Percentiles rank a stretch among this genome's conserved stretches.
phyloP scores from a whole-genome alignment of 495 filamentous ascomycete species.

The Hyaloscypha variabilis region DNA sequence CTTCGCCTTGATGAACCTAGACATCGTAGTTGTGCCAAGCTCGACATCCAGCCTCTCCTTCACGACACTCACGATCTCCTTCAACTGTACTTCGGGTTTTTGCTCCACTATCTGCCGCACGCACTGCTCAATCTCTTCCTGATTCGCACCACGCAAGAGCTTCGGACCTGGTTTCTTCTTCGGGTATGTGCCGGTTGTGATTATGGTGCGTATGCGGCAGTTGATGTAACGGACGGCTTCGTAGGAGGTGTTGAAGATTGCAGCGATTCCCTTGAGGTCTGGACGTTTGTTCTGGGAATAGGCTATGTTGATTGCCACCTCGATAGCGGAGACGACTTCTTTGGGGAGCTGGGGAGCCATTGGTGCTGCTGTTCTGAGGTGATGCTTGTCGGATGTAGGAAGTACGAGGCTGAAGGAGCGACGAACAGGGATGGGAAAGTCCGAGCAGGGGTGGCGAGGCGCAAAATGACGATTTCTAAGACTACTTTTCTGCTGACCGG shows the following conservation, averaged over 20 bases:
- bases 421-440: background rate
- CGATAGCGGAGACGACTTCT: constrained; percentile 19
- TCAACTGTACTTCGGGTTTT: constrained; percentile 14
- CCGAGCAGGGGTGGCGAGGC: background rate
- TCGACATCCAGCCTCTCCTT: constrained; percentile 5
- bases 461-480: background rate
- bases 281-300: background rate
- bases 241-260: constrained; percentile 22
- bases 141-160: background rate
- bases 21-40: constrained; percentile 12
- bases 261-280: constrained; percentile 13
- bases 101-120: constrained; percentile 1
- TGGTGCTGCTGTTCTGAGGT: background rate
- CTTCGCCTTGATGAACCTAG: constrained; percentile 19
- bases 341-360: constrained; percentile 23
- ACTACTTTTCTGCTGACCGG: background rate
- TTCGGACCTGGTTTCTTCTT: constrained; percentile 14
- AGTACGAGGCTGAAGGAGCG: background rate
- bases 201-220: constrained; percentile 7
- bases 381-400: background rate
- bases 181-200: constrained; percentile 9
- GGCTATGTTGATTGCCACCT: constrained; percentile 19
- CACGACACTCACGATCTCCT: constrained; percentile 1
- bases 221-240: constrained; percentile 11
- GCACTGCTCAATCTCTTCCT: constrained; percentile 6